These are phyloP conservation scores for Penicillium oxalicum DNA, from an alignment of 2,329 filamentous ascomycete species.

Conservation along the genomic window DNA sequence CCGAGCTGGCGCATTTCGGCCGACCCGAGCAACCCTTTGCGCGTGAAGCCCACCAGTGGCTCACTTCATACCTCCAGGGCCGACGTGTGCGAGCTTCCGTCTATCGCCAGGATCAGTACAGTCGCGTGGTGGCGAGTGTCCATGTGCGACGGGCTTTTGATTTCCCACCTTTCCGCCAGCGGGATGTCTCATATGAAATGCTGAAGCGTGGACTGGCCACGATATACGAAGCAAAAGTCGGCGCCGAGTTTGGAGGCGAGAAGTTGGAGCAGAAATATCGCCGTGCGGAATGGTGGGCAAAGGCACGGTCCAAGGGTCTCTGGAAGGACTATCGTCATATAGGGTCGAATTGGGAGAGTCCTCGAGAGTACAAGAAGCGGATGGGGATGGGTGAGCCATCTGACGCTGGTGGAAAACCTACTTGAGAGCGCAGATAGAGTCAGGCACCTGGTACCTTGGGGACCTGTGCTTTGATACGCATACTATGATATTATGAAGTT, in stretches of 20 bases:
- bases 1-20: conserved; percentile 89
- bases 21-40: conserved; percentile 77
- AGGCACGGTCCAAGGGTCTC: conserved; percentile 60
- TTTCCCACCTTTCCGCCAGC: conserved; percentile 49
- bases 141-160: conserved; percentile 56
- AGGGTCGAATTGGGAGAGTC: conserved; percentile 64
- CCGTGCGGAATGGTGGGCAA: conserved; percentile 51
- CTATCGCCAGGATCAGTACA: conserved; percentile 84
- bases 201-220: conserved; percentile 77
- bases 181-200: conserved; percentile 87
- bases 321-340: conserved; percentile 59
- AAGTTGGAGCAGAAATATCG: conserved; percentile 47
- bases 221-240: conserved; percentile 86
- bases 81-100: conserved; percentile 75
- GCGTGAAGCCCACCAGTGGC: conserved; percentile 73
- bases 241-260: conserved; percentile 76
- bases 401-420: conserved; percentile 26
- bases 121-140: conserved; percentile 81
- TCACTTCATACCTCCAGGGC: conserved; percentile 65
- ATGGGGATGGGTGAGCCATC: conserved; percentile 41
- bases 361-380: conserved; percentile 75
- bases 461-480: background rate
- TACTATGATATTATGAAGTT: no score
- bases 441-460: background rate
- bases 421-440: background rate